A percentile compares a stretch with the other conserved stretches of the same genome.
phyloP scores from a whole-genome alignment of 345 rosid species.

The Aquilaria yunnanensis region DNA sequence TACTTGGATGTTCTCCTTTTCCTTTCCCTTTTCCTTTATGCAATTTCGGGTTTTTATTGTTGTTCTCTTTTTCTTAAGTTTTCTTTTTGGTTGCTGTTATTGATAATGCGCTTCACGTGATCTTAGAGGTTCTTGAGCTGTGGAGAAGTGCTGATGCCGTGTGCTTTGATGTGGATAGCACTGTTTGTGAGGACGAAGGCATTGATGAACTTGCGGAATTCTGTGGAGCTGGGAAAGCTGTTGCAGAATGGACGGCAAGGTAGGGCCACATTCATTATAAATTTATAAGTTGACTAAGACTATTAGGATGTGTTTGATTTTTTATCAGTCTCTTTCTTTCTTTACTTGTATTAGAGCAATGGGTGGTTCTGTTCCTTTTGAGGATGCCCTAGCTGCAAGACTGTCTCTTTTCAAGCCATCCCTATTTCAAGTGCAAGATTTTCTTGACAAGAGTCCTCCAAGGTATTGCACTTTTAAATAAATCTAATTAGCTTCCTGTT shows the following conservation, averaged over 20 bases:
- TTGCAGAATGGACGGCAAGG: slow-evolving; percentile 97
- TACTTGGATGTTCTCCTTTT: too few species aligned
- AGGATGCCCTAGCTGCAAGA: slow-evolving; percentile 91
- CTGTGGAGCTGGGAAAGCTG: slow-evolving; percentile 97
- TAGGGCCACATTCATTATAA: slow-evolving; percentile 18
- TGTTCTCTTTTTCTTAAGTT: too few species aligned
- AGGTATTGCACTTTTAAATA: slow-evolving; percentile 29
- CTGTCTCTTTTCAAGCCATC: slow-evolving; percentile 85
- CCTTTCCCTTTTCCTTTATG: too few species aligned
- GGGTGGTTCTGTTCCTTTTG: slow-evolving; percentile 95
- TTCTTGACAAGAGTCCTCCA: slow-evolving; percentile 69
- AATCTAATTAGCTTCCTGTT: neutral
- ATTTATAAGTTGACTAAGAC: slow-evolving; percentile 7
- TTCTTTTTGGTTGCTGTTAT: neutral
- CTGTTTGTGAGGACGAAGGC: slow-evolving; percentile 94
- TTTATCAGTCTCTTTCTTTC: too few species aligned
- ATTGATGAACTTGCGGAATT: slow-evolving; percentile 97
- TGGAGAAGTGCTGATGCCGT: slow-evolving; percentile 81
- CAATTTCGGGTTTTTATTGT: too few species aligned
- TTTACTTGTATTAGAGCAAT: slow-evolving; percentile 54
- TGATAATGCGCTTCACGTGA: slow-evolving; percentile 21
- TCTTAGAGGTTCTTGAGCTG: slow-evolving; percentile 58
- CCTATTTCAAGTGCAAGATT: slow-evolving; percentile 63
- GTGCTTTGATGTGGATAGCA: slow-evolving; percentile 98
- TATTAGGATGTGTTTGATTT: neutral